Base-by-base conservation (phyloP, 371 early-diverging fungal genomes). In the Cokeromyces recurvatus region DNA sequence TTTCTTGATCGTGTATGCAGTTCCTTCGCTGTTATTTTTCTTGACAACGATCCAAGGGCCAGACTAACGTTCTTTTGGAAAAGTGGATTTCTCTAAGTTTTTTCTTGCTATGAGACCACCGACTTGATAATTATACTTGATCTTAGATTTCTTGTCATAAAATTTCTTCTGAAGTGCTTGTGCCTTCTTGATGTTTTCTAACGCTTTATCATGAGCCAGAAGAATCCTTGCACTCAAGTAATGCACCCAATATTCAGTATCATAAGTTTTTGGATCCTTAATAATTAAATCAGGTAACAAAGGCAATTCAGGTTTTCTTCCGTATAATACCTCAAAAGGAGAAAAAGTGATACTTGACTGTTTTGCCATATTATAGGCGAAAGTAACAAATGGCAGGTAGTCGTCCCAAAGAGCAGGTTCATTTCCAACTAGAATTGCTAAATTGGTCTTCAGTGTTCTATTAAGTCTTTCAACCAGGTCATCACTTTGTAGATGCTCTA, bases 391-490 rank as follows among this genome's bases (percentile, higher is more conserved):
- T 10, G 47, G 50, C 0, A 59, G 27, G 10, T 50, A 46, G 0
- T 45, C 46, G 32, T 60, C 55, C 60, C 55, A 55, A 4, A 7
- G 2, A 0, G 17, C 1, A 12, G 29, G 36, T 3, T 48, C 44
- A 2, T 52, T 12, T 3, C 48, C 49, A 11, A 21, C 39, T 37
- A 23, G 48, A 3, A 23, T 34, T 25, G 51, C 41, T 3, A 61
- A 19, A 1, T 27, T 11, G 2, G 36, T 36, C 25, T 61, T 56
- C 2, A 61, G 12, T 2, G 49, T 53, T 12, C 46, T 15, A 37
- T 61, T 61, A 17, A 46, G 1, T 38, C 62, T 35, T 43, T 61
- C 55, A 0, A 49, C 47, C 4, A 55, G 22, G 5, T 48, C 48
- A 35, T 59, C 54, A 1, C 43, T 39, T 42, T 50, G 48, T 23